Conservation (phyloP, 2,329 filamentous ascomycete species). For the Tolypocladium amazonense region DNA sequence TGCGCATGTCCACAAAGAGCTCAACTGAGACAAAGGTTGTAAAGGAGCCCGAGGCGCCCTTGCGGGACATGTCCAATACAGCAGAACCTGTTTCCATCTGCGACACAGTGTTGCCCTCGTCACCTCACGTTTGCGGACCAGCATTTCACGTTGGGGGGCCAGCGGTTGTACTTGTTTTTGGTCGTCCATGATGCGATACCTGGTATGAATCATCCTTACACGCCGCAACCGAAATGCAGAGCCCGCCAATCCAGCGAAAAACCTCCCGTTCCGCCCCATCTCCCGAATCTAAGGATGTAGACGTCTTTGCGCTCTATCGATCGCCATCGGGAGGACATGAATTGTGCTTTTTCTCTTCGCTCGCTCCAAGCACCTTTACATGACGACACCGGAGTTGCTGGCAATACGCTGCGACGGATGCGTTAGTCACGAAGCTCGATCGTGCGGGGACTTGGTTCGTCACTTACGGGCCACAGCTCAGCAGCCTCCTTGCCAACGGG, state of each 20-base stretch:
- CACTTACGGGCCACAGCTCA: slow-evolving; percentile 93
- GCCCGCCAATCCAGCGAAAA: slow-evolving; percentile 33
- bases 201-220: slow-evolving; percentile 42
- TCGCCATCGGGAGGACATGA: slow-evolving; percentile 20
- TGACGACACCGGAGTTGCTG: slow-evolving; percentile 99
- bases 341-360: slow-evolving; percentile 19
- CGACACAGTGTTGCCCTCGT: not conserved
- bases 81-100: not conserved
- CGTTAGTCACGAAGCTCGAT: slow-evolving; percentile 18
- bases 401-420: slow-evolving; percentile 70
- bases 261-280: slow-evolving; percentile 8
- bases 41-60: not conserved
- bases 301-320: slow-evolving; percentile 19
- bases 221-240: slow-evolving; percentile 44
- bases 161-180: slow-evolving; percentile 6
- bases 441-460: not conserved
- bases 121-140: not conserved
- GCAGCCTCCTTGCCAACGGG: slow-evolving; percentile 99
- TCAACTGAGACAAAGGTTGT: not conserved
- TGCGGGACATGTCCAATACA: too few species aligned
- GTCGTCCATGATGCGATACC: slow-evolving; percentile 39
- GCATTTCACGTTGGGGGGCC: not conserved
- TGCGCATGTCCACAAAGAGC: not conserved
- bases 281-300: not conserved
- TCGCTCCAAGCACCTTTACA: slow-evolving; percentile 56